Percentiles rank a stretch among this genome's conserved stretches.
Evolutionary conservation across 78 protist genomes (phyloP).

Genomic region (Dictyostelium firmibasis): DNA sequence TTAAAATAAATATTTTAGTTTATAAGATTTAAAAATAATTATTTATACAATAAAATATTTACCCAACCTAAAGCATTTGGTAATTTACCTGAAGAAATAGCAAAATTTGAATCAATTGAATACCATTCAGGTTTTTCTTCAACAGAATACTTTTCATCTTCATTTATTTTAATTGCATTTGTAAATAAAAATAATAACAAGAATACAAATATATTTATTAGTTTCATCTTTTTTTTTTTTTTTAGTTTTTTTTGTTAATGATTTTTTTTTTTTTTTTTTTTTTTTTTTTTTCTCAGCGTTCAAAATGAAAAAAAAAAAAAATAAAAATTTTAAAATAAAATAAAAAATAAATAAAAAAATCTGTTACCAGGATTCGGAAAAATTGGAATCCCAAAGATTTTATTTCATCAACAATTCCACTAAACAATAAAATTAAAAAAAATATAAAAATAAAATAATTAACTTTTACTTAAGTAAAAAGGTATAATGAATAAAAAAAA

Average conservation of each 20-base stretch:
- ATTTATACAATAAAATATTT: no score
- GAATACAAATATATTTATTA: neutral
- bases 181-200: neutral
- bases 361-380: neutral
- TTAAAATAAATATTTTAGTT: no score
- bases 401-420: neutral
- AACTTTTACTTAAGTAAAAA: no score
- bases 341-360: no score
- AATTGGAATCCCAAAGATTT: neutral
- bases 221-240: neutral
- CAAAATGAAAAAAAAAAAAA: no score
- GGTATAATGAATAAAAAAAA: no score
- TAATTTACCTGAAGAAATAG: neutral
- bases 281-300: neutral
- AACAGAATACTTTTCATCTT: neutral
- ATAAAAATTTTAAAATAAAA: no score
- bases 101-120: neutral
- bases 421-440: no score
- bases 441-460: no score
- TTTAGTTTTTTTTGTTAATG: no score
- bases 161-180: neutral
- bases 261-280: no score
- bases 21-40: no score
- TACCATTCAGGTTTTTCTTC: conserved; percentile 28
- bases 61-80: neutral